A percentile compares a stretch with the other conserved stretches of the same genome.
phyloP scores from a whole-genome alignment of 2,329 filamentous ascomycete species.

The Phaeosphaeriaceae sp. region DNA sequence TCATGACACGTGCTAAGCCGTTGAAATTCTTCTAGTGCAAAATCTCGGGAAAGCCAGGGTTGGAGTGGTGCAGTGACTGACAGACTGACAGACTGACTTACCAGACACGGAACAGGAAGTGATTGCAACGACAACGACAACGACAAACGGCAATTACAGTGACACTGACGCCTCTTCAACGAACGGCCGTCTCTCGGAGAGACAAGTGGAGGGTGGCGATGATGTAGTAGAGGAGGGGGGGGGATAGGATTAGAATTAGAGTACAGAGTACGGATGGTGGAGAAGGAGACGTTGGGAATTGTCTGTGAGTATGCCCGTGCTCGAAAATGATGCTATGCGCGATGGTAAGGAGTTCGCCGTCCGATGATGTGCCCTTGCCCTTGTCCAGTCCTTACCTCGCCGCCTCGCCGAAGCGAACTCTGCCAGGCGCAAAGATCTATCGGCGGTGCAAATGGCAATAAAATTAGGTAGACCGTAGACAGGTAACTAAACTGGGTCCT shows the following conservation, averaged over 20 bases:
- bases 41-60: conserved; percentile 8
- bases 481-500: too few relatives aligned
- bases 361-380: conserved; percentile 10
- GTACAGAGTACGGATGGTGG: conserved; percentile 1
- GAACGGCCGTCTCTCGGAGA: conserved; percentile 13
- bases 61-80: conserved; percentile 9
- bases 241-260: background rate
- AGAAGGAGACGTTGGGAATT: conserved; percentile 5
- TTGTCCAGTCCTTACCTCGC: conserved; percentile 2
- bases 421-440: background rate
- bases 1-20: background rate
- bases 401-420: background rate
- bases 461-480: too few relatives aligned
- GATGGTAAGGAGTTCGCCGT: conserved; percentile 19
- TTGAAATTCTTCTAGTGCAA: conserved; percentile 9
- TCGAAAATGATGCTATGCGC: conserved; percentile 9
- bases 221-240: conserved; percentile 1
- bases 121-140: background rate
- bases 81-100: too few relatives aligned
- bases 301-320: conserved; percentile 5
- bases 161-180: too few relatives aligned
- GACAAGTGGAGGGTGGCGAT: conserved; percentile 1
- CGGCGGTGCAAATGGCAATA: too few relatives aligned
- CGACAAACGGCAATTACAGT: too few relatives aligned
- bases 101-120: conserved; percentile 15